Conservation (phyloP, 257 asterid species). For the Solanum gracilifrons region DNA sequence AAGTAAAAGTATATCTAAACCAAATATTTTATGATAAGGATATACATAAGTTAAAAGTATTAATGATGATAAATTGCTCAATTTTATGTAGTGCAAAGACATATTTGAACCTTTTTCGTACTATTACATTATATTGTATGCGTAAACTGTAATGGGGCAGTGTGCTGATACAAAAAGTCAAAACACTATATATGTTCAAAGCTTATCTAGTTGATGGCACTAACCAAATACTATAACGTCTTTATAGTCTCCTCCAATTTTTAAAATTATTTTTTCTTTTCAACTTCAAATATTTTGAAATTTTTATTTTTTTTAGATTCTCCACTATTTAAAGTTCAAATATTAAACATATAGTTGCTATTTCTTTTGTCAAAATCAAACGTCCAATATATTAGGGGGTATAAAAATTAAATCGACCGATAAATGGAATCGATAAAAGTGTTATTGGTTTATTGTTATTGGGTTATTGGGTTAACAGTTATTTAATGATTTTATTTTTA, state of each 20-base stretch:
- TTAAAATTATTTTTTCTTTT: background rate
- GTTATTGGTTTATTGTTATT: too few species aligned
- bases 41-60: too few species aligned
- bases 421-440: rapidly evolving
- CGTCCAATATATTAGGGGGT: background rate
- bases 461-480: too few species aligned
- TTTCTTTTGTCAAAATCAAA: background rate
- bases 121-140: background rate
- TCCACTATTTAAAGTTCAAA: background rate
- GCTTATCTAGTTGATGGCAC: background rate
- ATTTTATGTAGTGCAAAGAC: too few species aligned
- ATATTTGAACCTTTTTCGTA: too few species aligned
- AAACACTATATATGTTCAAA: background rate
- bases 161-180: background rate
- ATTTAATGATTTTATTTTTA: too few species aligned
- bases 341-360: background rate
- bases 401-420: background rate
- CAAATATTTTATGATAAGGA: too few species aligned
- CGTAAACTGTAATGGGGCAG: background rate
- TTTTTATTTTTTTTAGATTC: background rate
- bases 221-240: background rate
- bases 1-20: too few species aligned
- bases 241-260: background rate
- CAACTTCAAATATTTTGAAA: background rate
- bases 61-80: background rate